Evolutionary conservation across 495 filamentous ascomycete genomes (phyloP).

Genomic region (Aspergillus cavernicola): DNA sequence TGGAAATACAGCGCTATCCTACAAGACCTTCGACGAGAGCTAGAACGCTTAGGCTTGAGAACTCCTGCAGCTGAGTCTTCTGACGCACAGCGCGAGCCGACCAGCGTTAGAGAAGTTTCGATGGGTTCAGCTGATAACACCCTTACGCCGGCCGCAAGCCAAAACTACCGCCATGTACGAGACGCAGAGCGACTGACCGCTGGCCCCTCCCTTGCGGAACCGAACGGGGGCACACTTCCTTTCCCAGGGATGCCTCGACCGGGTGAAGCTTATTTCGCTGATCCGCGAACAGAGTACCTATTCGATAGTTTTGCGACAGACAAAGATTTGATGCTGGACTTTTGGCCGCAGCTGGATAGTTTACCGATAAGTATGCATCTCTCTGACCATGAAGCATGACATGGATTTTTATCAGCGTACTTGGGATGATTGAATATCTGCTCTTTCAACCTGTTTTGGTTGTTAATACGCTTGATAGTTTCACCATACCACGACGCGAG

Average conservation of each 20-base stretch:
- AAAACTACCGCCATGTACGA: neutral
- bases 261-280: neutral
- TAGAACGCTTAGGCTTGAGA: conserved; percentile 7
- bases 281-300: conserved; percentile 18
- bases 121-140: neutral
- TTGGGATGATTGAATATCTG: neutral
- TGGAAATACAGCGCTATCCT: conserved; percentile 29
- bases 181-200: neutral
- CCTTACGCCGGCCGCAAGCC: neutral
- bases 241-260: neutral
- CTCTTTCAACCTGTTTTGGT: too few relatives aligned
- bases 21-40: conserved; percentile 23
- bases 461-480: too few relatives aligned
- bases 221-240: neutral
- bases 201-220: neutral
- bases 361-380: conserved; percentile 21
- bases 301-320: conserved; percentile 20
- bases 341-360: conserved; percentile 30
- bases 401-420: neutral
- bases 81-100: neutral
- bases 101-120: neutral
- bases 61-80: neutral
- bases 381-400: neutral
- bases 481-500: too few relatives aligned
- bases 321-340: conserved; percentile 23